A percentile compares a stretch with the other conserved stretches of the same genome.
phyloP scores from a whole-genome alignment of 192 early-diverging fungal species.

The Chytriomyces hyalinus region DNA sequence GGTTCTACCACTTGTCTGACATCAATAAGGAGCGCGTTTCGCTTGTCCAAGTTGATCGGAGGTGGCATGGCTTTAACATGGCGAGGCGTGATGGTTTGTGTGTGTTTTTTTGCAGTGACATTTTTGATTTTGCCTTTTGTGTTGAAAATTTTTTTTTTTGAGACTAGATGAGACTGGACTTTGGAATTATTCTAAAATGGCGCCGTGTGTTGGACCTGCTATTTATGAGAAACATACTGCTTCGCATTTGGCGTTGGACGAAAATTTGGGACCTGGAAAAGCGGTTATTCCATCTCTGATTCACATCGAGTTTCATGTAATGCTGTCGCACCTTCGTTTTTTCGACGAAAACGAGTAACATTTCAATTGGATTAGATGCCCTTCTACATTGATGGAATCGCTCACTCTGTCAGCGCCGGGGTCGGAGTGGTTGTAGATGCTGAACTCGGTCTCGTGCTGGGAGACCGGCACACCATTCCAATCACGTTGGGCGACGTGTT shows the following conservation, averaged over 20 bases:
- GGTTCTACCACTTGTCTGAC: constrained; percentile 43
- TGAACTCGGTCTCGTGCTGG: constrained; percentile 76
- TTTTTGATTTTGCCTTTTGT: neutral
- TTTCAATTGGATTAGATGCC: constrained; percentile 25
- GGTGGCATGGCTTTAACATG: constrained; percentile 48
- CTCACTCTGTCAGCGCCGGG: constrained; percentile 56
- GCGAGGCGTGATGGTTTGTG: constrained; percentile 63
- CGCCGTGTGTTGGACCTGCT: constrained; percentile 62
- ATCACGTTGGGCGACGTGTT: constrained; percentile 80
- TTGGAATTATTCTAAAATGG: constrained; percentile 76
- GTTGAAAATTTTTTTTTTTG: neutral
- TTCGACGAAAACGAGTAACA: too few species aligned
- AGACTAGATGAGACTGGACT: constrained; percentile 63
- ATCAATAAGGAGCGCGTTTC: constrained; percentile 51
- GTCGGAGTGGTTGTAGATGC: constrained; percentile 61
- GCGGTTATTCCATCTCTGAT: constrained; percentile 80
- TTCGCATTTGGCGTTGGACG: constrained; percentile 65
- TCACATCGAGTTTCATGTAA: constrained; percentile 75
- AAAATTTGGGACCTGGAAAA: constrained; percentile 67
- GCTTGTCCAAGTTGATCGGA: constrained; percentile 47
- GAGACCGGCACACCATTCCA: constrained; percentile 77
- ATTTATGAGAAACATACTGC: constrained; percentile 73
- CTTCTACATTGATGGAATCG: constrained; percentile 64
- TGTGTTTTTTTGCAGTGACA: neutral
- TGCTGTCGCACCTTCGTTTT: too few species aligned